Base-by-base conservation (phyloP, 805 yeast species). In the Wilhelminamyces savonicus region DNA sequence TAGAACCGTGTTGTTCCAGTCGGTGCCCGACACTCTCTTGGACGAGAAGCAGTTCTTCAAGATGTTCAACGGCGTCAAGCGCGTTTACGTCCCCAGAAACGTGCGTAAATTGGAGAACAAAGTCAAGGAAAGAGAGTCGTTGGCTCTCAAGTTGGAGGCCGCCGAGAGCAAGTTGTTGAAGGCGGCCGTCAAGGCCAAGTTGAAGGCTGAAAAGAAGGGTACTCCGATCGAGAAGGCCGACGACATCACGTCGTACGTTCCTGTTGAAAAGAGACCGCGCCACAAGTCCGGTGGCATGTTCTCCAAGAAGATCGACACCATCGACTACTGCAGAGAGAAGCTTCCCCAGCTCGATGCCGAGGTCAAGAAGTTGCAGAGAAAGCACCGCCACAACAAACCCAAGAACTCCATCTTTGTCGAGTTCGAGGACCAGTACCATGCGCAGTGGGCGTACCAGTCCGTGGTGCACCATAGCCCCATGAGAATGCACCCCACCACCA, bases 371-470 rank as follows among this genome's bases (percentile, higher is more conserved):
- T 43, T 80, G 43, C 90, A 82, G 52, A 50, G 58, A 19, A 59
- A 54, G 20, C 77, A 68, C 47, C 52, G 61, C 31, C 56, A 59
- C 12, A 52, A 59, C 8, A 61, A 62, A 26, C 82, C 88, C n/a
- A 76, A 85, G 64, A 85, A 86, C 52, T 77, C 90, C 4, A 74
- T 82, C 20, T 78, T 82, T 41, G 87, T 82, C 24, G 90, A 82
- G 56, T 82, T 82, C 48, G 85, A 77, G 27, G 73, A 76, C 38
- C 90, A 82, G 53, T 81, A 78, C 52, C 61, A 66, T 37, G 90
- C 90, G 5, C 90, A 82, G 52, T 49, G 78, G 36, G 92, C 92
- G 0, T 68, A 54, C 40, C 90, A 81, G 54, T 53, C 78, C 2
- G 60, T 69, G 4, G 60, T 76, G 11, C 80, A 78, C 45, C 88